Conservation (phyloP, 345 rosid genomes). For the Brassica incana region DNA sequence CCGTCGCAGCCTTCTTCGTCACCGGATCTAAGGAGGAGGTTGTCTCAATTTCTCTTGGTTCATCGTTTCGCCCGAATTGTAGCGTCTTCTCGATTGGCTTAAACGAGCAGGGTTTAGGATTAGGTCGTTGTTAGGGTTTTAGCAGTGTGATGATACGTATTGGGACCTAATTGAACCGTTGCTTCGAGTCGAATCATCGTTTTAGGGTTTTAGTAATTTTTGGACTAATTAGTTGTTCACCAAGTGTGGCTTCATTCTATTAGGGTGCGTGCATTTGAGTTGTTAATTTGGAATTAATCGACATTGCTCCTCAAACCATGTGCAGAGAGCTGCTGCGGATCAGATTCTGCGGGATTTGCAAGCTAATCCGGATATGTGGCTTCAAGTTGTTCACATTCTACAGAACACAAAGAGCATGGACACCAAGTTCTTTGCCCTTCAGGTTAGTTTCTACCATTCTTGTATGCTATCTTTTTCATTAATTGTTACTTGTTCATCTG, state of each 20-base stretch:
- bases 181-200: neutral
- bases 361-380: conserved; percentile 97
- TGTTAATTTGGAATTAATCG: conserved; percentile 16
- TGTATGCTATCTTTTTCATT: neutral
- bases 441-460: conserved; percentile 50
- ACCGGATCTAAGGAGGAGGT: conserved; percentile 99
- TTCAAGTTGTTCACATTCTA: conserved; percentile 90
- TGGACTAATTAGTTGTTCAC: neutral
- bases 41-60: conserved; percentile 10
- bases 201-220: neutral
- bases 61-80: neutral
- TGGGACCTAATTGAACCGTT: neutral
- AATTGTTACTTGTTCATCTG: neutral
- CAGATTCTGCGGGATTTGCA: conserved; percentile 95
- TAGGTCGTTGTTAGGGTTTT: neutral
- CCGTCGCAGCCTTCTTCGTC: conserved; percentile 99
- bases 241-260: neutral
- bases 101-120: conserved; percentile 1
- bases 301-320: conserved; percentile 19
- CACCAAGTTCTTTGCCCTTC: conserved; percentile 96
- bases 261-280: neutral
- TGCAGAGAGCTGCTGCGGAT: conserved; percentile 93
- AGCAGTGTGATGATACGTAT: neutral
- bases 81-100: conserved; percentile 18
- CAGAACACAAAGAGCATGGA: conserved; percentile 79